phyloP scores from a whole-genome alignment of 805 yeast genomes.

The Pachysolen tannophilus region DNA sequence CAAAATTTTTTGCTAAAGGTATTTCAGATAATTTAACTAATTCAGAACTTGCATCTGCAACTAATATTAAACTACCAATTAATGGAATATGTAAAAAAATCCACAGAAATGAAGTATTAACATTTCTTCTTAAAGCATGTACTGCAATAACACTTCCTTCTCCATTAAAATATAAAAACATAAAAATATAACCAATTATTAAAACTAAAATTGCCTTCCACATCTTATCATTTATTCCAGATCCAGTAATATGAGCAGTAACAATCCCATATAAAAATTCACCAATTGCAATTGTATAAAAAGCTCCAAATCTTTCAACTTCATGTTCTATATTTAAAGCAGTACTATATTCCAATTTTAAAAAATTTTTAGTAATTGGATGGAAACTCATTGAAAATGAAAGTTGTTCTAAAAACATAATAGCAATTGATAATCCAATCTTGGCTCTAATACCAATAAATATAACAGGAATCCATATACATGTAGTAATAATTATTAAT shows the following conservation, averaged over 20 bases:
- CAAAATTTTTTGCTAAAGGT: slow-evolving; percentile 13
- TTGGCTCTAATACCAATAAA: slow-evolving; percentile 37
- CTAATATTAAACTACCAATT: slow-evolving; percentile 40
- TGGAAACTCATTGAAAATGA: slow-evolving; percentile 32
- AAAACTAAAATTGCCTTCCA: slow-evolving; percentile 42
- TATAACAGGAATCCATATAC: slow-evolving; percentile 45
- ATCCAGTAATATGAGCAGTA: slow-evolving; percentile 37
- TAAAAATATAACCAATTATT: slow-evolving; percentile 37
- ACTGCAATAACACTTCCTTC: slow-evolving; percentile 40
- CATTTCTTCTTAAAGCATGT: slow-evolving; percentile 47
- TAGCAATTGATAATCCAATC: slow-evolving; percentile 34
- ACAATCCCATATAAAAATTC: slow-evolving; percentile 51
- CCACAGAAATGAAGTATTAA: slow-evolving; percentile 36
- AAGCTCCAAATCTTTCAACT: slow-evolving; percentile 51
- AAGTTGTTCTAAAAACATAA: slow-evolving; percentile 33
- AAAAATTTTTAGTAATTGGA: slow-evolving; percentile 35
- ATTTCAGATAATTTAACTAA: slow-evolving; percentile 25
- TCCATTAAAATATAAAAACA: slow-evolving; percentile 49
- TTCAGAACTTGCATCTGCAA: slow-evolving; percentile 55
- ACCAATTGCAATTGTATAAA: slow-evolving; percentile 58
- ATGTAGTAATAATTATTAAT: slow-evolving; percentile 24
- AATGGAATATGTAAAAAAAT: slow-evolving; percentile 41
- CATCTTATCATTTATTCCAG: slow-evolving; percentile 34
- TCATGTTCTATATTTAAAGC: slow-evolving; percentile 63
- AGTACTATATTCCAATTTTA: slow-evolving; percentile 40